These are phyloP conservation scores for Xanthoconium stramineum DNA, from an alignment of 768 basidiomycete genomes.

Conservation along the genomic window DNA sequence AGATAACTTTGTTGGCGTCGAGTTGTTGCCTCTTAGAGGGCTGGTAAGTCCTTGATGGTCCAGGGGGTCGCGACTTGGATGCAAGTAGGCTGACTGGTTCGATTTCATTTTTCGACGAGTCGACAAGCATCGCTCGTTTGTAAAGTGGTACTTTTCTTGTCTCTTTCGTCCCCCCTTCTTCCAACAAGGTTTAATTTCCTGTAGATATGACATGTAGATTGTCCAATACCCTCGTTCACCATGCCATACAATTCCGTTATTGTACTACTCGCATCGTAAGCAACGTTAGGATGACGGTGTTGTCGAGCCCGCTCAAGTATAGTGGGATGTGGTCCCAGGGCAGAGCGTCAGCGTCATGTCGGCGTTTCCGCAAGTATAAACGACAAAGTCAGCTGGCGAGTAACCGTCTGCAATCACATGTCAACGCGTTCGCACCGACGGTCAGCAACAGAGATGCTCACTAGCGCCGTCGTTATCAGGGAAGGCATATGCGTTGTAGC, in stretches of 20 bases:
- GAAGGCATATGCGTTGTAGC: conserved; percentile 32
- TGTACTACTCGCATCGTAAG: background rate
- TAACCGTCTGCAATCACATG: conserved; percentile 17
- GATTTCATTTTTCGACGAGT: too few species aligned
- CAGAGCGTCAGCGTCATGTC: conserved; percentile 31
- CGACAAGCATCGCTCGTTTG: background rate
- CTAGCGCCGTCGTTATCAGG: conserved; percentile 32
- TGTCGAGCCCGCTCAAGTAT: background rate
- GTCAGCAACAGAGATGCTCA: conserved; percentile 4
- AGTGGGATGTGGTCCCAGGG: conserved; percentile 22
- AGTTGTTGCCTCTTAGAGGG: too few species aligned
- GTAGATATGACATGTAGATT: background rate
- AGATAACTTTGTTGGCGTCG: too few species aligned
- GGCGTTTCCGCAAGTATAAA: conserved; percentile 26
- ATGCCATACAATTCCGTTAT: background rate
- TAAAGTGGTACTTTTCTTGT: background rate
- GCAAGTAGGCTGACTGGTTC: too few species aligned
- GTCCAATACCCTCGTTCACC: background rate
- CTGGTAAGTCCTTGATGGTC: too few species aligned
- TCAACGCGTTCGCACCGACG: too few species aligned
- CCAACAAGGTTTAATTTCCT: too few species aligned
- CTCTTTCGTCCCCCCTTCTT: background rate
- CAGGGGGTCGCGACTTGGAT: too few species aligned
- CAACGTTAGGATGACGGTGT: background rate
- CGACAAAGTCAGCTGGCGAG: conserved; percentile 29